Conservation (phyloP, 768 basidiomycete genomes). For the Lyophyllum decastes region DNA sequence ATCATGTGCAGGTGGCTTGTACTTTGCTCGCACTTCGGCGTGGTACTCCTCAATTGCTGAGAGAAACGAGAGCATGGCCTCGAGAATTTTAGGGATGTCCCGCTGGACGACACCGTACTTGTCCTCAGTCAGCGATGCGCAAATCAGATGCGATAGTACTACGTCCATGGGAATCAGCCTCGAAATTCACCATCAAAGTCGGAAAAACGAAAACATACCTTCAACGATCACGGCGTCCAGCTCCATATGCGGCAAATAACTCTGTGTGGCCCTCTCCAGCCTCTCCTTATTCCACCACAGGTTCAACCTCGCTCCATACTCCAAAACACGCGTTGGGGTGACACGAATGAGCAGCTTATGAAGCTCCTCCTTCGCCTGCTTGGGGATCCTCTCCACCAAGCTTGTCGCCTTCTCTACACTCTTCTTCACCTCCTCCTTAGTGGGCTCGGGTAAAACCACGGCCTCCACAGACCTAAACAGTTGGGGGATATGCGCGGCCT, state of each 20-base stretch:
- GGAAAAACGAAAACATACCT: conserved; percentile 40
- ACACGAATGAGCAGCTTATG: neutral
- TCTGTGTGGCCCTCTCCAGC: conserved; percentile 51
- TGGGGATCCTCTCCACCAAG: conserved; percentile 1
- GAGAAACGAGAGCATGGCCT: conserved; percentile 72
- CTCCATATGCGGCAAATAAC: conserved; percentile 58
- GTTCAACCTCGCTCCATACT: conserved; percentile 1
- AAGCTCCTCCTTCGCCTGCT: neutral
- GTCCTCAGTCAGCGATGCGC: conserved; percentile 79
- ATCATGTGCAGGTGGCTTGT: conserved; percentile 38
- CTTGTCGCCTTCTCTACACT: conserved; percentile 18
- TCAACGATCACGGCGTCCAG: conserved; percentile 63
- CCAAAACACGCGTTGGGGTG: neutral
- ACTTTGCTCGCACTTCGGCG: conserved; percentile 45
- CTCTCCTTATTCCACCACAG: conserved; percentile 64
- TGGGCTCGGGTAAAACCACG: conserved; percentile 13
- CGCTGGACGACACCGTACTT: conserved; percentile 81
- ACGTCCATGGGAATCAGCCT: neutral
- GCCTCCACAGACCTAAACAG: conserved; percentile 45
- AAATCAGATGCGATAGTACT: conserved; percentile 71
- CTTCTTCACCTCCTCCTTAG: conserved; percentile 21
- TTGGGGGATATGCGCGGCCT: conserved; percentile 38
- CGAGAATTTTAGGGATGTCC: conserved; percentile 81
- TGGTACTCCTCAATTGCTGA: conserved; percentile 69
- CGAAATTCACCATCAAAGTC: neutral